Evolutionary conservation across 495 filamentous ascomycete genomes (phyloP).

Genomic region (Penicillium pulvis): DNA sequence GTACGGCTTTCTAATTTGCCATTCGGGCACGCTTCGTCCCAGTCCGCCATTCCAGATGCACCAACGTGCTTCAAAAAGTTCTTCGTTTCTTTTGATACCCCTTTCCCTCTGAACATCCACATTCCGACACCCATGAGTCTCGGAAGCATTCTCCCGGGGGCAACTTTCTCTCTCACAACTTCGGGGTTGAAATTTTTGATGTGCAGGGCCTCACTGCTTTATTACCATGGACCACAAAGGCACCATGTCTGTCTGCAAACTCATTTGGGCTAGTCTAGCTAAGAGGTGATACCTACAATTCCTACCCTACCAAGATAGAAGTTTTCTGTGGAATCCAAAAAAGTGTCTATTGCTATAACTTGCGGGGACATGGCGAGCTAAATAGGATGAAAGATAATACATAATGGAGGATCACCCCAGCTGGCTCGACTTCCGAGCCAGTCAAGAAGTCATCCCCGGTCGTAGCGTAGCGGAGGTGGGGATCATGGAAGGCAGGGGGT

Average conservation of each 20-base stretch:
- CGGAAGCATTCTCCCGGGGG: background rate
- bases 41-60: too few relatives aligned
- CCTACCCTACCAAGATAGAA: background rate
- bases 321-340: constrained; percentile 13
- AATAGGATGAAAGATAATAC: constrained; percentile 39
- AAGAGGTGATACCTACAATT: background rate
- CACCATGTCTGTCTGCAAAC: background rate
- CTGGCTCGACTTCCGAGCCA: constrained; percentile 3
- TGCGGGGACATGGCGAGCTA: constrained; percentile 31
- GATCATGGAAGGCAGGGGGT: constrained; percentile 15
- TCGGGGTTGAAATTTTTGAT: background rate
- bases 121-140: background rate
- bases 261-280: background rate
- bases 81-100: background rate
- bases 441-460: constrained; percentile 21
- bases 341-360: constrained; percentile 33
- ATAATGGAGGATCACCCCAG: constrained; percentile 28
- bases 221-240: background rate
- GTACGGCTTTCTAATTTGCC: constrained; percentile 50
- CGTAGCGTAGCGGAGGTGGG: constrained; percentile 22
- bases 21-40: background rate
- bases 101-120: background rate
- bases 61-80: background rate
- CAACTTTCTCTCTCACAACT: background rate
- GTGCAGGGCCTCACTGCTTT: background rate